Base-by-base conservation (phyloP, 768 basidiomycete species). In the Mycena galericulata region DNA sequence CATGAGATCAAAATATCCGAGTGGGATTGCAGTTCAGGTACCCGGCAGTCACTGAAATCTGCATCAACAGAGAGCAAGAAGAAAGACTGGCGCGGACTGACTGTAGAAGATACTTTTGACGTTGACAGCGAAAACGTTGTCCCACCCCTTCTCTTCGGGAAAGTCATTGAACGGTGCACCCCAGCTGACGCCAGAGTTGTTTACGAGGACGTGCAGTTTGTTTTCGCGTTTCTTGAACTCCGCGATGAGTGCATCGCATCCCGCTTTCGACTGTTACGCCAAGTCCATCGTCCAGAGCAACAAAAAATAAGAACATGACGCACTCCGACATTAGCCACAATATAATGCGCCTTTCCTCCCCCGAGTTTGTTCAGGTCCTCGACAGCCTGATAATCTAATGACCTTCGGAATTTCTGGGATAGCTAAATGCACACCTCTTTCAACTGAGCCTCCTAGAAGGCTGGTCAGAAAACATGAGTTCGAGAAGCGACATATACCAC, bases 181-280 rank as follows among this genome's bases (percentile, higher is more conserved):
- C 88, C 88, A 88, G 20, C 84, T 82, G n/a, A 87, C 82, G 9
- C 90, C 90, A 9, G 88, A 88, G 66, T 91, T 91, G 77, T 92
- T 91, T 63, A 92, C 86, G 11, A 90, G 83, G 38, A 87, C 82
- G 74, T 90, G 85, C 38, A 91, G 75, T 1, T 75, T 83, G 47
- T 82, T 80, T 79, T 92, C 91, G 74, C 81, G 80, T 54, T 80
- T 80, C 55, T 80, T 73, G 29, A 91, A 71, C 76, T 87, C 88
- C 46, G 81, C 72, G 2, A 84, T 88, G 5, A 92, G 78, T 61
- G 70, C 70, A 22, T 72, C 70, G 34, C 70, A 72, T 10, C 70
- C 70, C 4, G 67, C 83, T 76, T 59, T 87, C 82, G 61, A 89
- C 87, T n/a, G n/a, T n/a, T n/a, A n/a, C n/a, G n/a, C n/a, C n/a